Conservation (phyloP, 768 basidiomycete species). For the Termitomyces sp. region DNA sequence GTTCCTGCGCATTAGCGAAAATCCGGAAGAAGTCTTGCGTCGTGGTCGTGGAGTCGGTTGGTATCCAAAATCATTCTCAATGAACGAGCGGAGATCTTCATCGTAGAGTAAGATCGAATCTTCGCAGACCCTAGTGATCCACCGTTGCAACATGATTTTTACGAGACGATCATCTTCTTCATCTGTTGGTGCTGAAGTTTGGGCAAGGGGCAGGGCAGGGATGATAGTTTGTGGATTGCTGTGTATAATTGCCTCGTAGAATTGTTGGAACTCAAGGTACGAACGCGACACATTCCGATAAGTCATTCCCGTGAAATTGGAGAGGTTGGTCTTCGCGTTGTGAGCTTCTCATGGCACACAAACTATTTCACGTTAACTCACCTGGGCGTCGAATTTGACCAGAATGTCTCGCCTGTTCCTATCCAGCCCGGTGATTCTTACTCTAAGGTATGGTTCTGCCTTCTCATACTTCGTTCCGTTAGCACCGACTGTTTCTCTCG, state of each 20-base stretch:
- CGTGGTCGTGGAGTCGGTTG: constrained; percentile 77
- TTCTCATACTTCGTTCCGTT: constrained; percentile 76
- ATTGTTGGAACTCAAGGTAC: constrained; percentile 91
- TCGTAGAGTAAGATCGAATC: constrained; percentile 85
- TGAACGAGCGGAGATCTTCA: constrained; percentile 91
- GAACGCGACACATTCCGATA: constrained; percentile 95
- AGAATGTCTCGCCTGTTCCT: constrained; percentile 94
- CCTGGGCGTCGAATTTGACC: constrained; percentile 93
- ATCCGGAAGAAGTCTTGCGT: constrained; percentile 70
- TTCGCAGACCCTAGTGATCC: constrained; percentile 91
- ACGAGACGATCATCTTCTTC: constrained; percentile 98
- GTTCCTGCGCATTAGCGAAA: constrained; percentile 70
- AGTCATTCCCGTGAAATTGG: constrained; percentile 83
- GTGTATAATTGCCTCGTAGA: constrained; percentile 85
- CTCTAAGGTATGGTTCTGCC: constrained; percentile 80
- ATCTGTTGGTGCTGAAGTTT: constrained; percentile 95
- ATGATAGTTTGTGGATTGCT: constrained; percentile 96
- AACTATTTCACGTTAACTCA: constrained; percentile 31
- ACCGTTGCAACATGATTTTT: constrained; percentile 90
- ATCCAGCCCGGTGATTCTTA: constrained; percentile 88
- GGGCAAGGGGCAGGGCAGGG: constrained; percentile 92
- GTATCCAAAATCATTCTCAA: constrained; percentile 97
- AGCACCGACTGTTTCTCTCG: constrained; percentile 55
- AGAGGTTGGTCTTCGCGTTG: constrained; percentile 76
- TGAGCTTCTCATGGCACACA: constrained; percentile 2